Evolutionary conservation across 225 moss, liverwort and hornwort genomes (phyloP).

Genomic region (Marchantia paleacea): DNA sequence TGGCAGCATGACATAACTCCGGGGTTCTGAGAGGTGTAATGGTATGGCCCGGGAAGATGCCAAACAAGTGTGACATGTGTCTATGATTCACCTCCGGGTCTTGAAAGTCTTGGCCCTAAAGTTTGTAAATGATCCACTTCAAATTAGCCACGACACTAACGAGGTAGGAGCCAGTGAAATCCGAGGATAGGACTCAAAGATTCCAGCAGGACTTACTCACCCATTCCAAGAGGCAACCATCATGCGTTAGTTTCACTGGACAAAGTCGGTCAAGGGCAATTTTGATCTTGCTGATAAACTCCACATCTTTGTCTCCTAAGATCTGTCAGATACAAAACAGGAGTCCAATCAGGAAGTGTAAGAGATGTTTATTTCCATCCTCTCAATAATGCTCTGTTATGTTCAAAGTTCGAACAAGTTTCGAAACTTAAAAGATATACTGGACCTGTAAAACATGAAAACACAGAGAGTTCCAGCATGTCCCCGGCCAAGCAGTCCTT

Average conservation of each 20-base stretch:
- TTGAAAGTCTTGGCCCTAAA: constrained; percentile 69
- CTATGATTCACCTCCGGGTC: constrained; percentile 83
- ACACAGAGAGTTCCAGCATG: too few species aligned
- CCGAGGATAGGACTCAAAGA: too few species aligned
- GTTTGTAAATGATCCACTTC: background rate
- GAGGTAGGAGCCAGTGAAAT: background rate
- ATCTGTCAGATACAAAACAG: constrained; percentile 33
- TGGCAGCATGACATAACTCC: constrained; percentile 76
- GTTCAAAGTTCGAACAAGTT: background rate
- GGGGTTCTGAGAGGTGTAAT: constrained; percentile 57
- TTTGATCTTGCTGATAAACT: constrained; percentile 52
- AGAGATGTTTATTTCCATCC: background rate
- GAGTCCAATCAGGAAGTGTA: background rate
- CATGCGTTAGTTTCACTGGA: constrained; percentile 67
- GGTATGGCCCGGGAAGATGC: constrained; percentile 87
- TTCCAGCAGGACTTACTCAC: constrained; percentile 32
- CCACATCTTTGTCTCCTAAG: constrained; percentile 51
- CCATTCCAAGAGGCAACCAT: constrained; percentile 91
- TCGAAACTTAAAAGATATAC: background rate
- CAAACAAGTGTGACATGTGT: constrained; percentile 99
- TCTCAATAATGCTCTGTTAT: background rate
- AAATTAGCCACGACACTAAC: background rate
- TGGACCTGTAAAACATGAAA: background rate
- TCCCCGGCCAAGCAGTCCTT: background rate
- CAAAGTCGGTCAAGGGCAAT: constrained; percentile 52